phyloP scores from a whole-genome alignment of 2,329 filamentous ascomycete genomes.

The Blumeria hordei region DNA sequence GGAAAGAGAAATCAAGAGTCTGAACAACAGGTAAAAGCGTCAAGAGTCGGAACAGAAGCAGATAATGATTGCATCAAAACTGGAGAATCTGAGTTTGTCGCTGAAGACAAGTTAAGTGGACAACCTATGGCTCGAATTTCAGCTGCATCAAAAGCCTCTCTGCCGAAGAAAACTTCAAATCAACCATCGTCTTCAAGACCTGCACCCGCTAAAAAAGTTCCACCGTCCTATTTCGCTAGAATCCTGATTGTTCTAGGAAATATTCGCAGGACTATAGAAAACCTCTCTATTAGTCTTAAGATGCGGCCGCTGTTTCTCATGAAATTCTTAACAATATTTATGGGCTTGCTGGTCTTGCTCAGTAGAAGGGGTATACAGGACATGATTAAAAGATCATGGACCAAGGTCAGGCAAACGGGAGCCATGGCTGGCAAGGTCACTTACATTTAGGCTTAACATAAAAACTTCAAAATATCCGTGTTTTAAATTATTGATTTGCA shows the following conservation, averaged over 20 bases:
- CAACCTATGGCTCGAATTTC: neutral
- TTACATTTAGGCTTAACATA: constrained; percentile 40
- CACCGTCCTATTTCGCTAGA: constrained; percentile 10
- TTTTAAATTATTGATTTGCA: neutral
- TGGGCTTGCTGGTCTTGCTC: constrained; percentile 54
- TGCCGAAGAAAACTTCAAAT: constrained; percentile 14
- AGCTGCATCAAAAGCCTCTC: constrained; percentile 9
- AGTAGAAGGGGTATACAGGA: constrained; percentile 53
- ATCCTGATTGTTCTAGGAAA: constrained; percentile 29
- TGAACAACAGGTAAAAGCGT: constrained; percentile 29
- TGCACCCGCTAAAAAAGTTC: constrained; percentile 6
- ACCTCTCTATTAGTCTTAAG: constrained; percentile 24
- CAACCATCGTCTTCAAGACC: constrained; percentile 5
- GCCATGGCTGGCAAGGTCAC: constrained; percentile 96
- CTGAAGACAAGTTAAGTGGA: constrained; percentile 26
- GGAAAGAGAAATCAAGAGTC: constrained; percentile 31
- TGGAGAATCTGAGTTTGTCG: constrained; percentile 44
- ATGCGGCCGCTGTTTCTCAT: constrained; percentile 32
- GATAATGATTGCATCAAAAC: constrained; percentile 25
- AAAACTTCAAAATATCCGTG: neutral
- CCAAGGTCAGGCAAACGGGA: constrained; percentile 23
- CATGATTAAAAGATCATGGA: constrained; percentile 50
- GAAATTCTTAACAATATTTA: constrained; percentile 50
- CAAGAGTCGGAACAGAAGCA: constrained; percentile 20
- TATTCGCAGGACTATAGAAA: constrained; percentile 25